phyloP scores from a whole-genome alignment of 2,329 filamentous ascomycete species.

The Ophiostoma montium region DNA sequence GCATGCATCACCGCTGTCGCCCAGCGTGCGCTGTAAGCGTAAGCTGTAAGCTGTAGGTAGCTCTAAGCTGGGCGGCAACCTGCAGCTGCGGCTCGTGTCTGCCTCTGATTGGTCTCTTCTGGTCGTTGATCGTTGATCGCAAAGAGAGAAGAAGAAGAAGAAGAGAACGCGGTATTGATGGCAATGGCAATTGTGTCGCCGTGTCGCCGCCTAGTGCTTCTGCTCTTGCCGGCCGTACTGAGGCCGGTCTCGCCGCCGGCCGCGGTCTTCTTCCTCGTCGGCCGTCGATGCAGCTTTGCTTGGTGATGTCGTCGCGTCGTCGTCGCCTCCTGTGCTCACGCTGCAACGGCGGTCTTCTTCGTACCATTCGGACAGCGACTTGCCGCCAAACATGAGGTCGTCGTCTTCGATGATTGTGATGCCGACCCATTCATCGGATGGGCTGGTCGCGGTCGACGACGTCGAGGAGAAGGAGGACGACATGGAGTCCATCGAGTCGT shows the following conservation, averaged over 20 bases:
- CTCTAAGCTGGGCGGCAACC: too few relatives aligned
- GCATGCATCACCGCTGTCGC: too few relatives aligned
- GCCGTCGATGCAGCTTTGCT: not conserved
- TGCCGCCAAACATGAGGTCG: conserved; percentile 46
- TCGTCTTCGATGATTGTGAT: conserved; percentile 46
- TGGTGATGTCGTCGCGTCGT: conserved; percentile 3
- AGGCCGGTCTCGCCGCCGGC: conserved; percentile 23
- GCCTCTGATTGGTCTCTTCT: too few relatives aligned
- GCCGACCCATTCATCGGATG: conserved; percentile 28
- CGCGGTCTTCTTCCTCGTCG: conserved; percentile 27
- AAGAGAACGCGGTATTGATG: too few relatives aligned
- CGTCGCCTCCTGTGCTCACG: conserved; percentile 11
- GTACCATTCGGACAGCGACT: conserved; percentile 44
- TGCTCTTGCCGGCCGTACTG: too few relatives aligned
- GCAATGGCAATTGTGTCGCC: too few relatives aligned
- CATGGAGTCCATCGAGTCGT: not conserved
- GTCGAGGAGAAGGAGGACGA: not conserved
- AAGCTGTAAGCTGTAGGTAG: too few relatives aligned
- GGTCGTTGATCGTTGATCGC: too few relatives aligned
- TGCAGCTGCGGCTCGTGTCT: too few relatives aligned
- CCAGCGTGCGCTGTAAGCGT: too few relatives aligned
- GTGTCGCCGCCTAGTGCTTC: too few relatives aligned
- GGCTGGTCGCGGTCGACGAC: not conserved
- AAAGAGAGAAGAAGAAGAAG: too few relatives aligned
- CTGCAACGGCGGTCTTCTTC: conserved; percentile 40